Evolutionary conservation across 2,329 filamentous ascomycete genomes (phyloP), one percentile per base, ranked within the genome.

Genomic region (Calonectria hongkongensis): DNA sequence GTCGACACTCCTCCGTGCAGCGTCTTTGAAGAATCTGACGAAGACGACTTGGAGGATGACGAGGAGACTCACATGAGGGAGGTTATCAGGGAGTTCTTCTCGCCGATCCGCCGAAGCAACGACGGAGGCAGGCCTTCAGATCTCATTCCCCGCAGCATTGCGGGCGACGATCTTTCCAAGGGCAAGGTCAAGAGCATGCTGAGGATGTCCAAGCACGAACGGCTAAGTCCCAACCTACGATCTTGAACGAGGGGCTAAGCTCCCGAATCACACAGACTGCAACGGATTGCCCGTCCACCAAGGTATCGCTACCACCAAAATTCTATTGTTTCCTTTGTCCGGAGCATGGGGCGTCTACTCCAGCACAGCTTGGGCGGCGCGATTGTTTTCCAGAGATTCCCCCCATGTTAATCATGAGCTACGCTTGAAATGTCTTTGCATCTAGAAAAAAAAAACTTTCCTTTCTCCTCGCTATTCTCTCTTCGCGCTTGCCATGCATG

Each of bases 21-120:
- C 71, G 80, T 76, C 13, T 85, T 83, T 66, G 83, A 84, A 50
- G 81, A 79, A 18, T 81, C 83, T 16, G 82, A 82, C n/a, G 81
- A 81, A 16, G 78, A 77, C 2, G 72, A 73, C 1, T 48, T 71
- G n/a, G 54, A 60, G 13, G 64, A 78, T 28, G 67, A 66, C 7
- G 72, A 78, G 18, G 78, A 79, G 10, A 72, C 70, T 41, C 73
- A 70, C 13, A 71, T 78, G 62, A 73, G 74, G 33, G 75, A 74
- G 16, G 73, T 68, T 5, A 68, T 79, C 58, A 74, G 74, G 30
- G 77, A 80, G 27, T 77, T 80, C 60, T 78, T 78, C 56, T 56
- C 41, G 8, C 51, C 66, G 4, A 27, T 70, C 1, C 77, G 78
- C 25, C 76, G 76, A 45, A 76, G 73, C 65, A 75, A 76, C 39